Evolutionary conservation across 2,329 filamentous ascomycete species (phyloP), one percentile per base, ranked within the genome.

Genomic region (Alternaria viburni): DNA sequence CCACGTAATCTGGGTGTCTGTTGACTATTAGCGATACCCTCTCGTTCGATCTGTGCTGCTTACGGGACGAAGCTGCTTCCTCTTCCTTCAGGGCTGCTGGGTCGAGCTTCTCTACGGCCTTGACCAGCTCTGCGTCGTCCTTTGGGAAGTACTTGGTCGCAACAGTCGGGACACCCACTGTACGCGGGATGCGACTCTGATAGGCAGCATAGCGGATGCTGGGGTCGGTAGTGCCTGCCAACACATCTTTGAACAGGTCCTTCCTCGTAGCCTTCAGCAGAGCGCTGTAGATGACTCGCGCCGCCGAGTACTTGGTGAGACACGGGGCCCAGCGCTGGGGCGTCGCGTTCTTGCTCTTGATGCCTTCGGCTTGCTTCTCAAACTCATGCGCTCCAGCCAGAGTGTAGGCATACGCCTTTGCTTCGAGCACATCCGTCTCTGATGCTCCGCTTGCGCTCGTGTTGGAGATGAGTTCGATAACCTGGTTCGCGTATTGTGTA

Each of bases 141-240:
- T 83, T 83, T 2, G 92, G 90, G 71, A 98, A 97, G 64, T 90
- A 90, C 69, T 91, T 90, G 70, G 90, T 89, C 3, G 93, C 91
- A 67, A 98, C 91, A 8, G 89, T 87, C 0, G 91, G 86, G 52
- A 97, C 90, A 3, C 94, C 90, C 57, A 93, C 88, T 3, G 93
- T 97, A 46, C 96, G 89, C 0, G 95, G 92, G 30, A 97, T 88
- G 77, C 95, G 91, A 77, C 93, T 86, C 80, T 97, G 93, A 79
- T 98, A 98, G 17, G 96, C 93, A 36, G 94, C 94, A 79, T 96
- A 98, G 67, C 95, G 90, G 73, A 99, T 92, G 66, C 93, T 97
- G 2, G 94, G 94, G 77, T 99, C 96, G 65, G 97, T 90, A 5
- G 92, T 96, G 72, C 92, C 90, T 51, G 91, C 89, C 61, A 99